These are phyloP conservation scores for Amphirosellinia nigrospora DNA, from an alignment of 495 filamentous ascomycete species.

Conservation along the genomic window DNA sequence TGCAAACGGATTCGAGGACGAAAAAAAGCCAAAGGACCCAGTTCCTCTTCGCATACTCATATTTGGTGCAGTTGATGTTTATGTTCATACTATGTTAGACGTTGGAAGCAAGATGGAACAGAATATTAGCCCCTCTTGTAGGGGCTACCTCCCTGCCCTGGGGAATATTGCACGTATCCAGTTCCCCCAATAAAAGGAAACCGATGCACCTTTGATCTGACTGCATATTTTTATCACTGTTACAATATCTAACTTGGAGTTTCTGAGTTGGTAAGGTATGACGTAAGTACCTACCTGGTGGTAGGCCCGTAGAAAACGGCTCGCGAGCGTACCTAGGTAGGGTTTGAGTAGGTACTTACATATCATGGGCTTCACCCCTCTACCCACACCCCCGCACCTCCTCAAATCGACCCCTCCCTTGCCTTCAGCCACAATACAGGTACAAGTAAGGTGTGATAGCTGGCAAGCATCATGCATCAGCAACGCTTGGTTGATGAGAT, in stretches of 20 bases:
- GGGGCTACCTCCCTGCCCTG: too few relatives aligned
- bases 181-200: not conserved
- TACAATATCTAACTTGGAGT: not conserved
- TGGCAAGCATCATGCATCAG: not conserved
- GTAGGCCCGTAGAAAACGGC: not conserved
- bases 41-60: constrained; percentile 95
- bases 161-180: not conserved
- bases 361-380: not conserved
- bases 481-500: constrained; percentile 8
- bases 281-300: constrained; percentile 2
- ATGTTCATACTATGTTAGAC: constrained; percentile 82
- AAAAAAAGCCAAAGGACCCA: constrained; percentile 90
- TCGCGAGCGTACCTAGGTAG: not conserved
- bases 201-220: not conserved
- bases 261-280: not conserved
- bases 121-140: not conserved
- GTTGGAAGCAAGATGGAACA: constrained; percentile 36
- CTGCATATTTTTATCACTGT: not conserved
- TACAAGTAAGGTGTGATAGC: not conserved
- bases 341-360: not conserved
- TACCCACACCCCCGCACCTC: not conserved
- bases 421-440: not conserved
- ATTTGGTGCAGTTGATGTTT: constrained; percentile 89
- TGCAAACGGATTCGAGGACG: constrained; percentile 74
- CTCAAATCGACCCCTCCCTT: not conserved